Percentiles rank a stretch among this genome's conserved stretches.
These are phyloP conservation scores for Warburgia ugandensis DNA, from an alignment of 164 flowering plant genomes.

Conservation along the genomic window DNA sequence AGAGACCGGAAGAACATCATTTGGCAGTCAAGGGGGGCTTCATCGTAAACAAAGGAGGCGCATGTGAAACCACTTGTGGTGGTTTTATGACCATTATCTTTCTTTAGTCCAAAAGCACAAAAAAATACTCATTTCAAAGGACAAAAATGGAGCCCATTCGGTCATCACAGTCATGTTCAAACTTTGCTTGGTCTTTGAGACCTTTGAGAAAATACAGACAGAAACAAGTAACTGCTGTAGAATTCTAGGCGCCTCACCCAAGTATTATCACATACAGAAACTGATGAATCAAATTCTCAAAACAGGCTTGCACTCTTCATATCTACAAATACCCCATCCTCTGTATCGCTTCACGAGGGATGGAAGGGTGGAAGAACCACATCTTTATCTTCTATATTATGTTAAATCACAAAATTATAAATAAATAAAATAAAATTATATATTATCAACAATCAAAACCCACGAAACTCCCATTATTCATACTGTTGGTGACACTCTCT, in stretches of 20 bases:
- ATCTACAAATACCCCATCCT: slow-evolving; percentile 42
- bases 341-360: slow-evolving; percentile 20
- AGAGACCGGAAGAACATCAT: too few relatives aligned
- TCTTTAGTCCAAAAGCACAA: too few relatives aligned
- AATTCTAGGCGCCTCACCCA: not conserved
- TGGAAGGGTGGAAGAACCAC: slow-evolving; percentile 26
- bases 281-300: slow-evolving; percentile 5
- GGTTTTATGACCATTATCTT: too few relatives aligned
- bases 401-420: slow-evolving; percentile 16
- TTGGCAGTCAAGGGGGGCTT: too few relatives aligned
- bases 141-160: too few relatives aligned
- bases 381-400: slow-evolving; percentile 30
- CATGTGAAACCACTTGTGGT: too few relatives aligned
- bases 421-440: slow-evolving; percentile 19
- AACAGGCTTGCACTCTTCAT: slow-evolving; percentile 14
- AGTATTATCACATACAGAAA: not conserved
- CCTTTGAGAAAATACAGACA: too few relatives aligned
- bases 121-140: too few relatives aligned
- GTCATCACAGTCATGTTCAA: too few relatives aligned
- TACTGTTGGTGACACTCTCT: slow-evolving; percentile 36
- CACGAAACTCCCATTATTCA: slow-evolving; percentile 61
- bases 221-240: too few relatives aligned
- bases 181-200: too few relatives aligned
- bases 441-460: slow-evolving; percentile 59
- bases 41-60: too few relatives aligned